Conservation (phyloP, 192 early-diverging fungal genomes). For the Backusella westeae region DNA sequence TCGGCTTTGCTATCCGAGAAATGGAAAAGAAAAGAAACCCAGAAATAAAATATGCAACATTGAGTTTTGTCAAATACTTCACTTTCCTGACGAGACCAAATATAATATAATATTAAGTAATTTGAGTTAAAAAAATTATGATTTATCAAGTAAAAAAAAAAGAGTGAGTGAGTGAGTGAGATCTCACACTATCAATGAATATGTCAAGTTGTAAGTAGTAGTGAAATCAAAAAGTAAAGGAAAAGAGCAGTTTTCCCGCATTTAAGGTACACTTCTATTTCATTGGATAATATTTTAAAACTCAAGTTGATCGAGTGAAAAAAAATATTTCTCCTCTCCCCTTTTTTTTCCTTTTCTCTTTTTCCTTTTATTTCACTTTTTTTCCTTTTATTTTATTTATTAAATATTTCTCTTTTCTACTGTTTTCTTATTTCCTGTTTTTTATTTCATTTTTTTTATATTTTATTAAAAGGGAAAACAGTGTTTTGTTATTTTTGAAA, state of each 20-base stretch:
- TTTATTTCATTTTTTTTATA: background rate
- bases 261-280: slow-evolving; percentile 2
- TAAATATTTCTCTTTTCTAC: background rate
- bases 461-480: background rate
- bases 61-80: background rate
- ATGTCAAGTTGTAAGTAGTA: background rate
- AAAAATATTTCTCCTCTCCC: slow-evolving; percentile 6
- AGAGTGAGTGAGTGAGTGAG: background rate
- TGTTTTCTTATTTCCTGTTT: background rate
- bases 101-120: background rate
- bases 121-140: background rate
- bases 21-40: background rate
- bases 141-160: background rate
- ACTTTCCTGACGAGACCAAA: background rate
- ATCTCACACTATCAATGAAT: background rate
- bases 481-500: background rate
- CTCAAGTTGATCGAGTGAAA: background rate
- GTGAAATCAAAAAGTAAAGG: background rate
- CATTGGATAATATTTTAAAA: background rate
- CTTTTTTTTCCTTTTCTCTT: slow-evolving; percentile 16
- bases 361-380: background rate
- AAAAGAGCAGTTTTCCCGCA: background rate
- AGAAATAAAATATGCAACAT: background rate
- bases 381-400: background rate
- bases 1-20: background rate